Evolutionary conservation across 1,284 basidiomycete genomes (phyloP).

Genomic region (Ganoderma sinense): DNA sequence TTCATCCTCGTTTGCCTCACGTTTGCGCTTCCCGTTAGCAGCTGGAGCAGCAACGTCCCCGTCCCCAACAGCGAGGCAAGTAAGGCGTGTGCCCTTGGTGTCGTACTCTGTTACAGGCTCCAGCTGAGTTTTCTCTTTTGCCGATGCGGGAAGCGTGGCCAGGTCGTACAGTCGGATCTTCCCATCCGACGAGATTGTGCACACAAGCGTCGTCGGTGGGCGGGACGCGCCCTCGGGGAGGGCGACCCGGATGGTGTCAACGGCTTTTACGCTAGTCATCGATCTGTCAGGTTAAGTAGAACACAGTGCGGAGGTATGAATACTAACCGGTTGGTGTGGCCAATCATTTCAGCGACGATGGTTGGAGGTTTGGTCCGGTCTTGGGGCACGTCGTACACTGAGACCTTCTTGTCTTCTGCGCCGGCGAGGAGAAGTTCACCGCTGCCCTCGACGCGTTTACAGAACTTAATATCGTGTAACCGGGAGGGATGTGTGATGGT

Average conservation of each 20-base stretch:
- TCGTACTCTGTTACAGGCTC: constrained; percentile 75
- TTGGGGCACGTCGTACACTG: constrained; percentile 68
- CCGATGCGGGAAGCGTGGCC: constrained; percentile 44
- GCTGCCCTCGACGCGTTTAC: constrained; percentile 55
- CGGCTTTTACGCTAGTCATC: constrained; percentile 68
- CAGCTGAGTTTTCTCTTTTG: constrained; percentile 48
- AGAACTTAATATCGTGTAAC: constrained; percentile 83
- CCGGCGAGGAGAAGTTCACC: constrained; percentile 80
- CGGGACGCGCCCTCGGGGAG: constrained; percentile 48
- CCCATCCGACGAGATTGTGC: constrained; percentile 87
- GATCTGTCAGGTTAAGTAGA: neutral
- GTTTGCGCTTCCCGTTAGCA: constrained; percentile 47
- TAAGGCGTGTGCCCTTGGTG: constrained; percentile 85
- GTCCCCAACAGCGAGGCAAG: constrained; percentile 79
- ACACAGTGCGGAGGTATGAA: neutral
- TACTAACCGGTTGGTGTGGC: constrained; percentile 78
- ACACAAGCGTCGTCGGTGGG: constrained; percentile 66
- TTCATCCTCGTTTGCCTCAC: constrained; percentile 37
- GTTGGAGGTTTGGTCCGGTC: constrained; percentile 51
- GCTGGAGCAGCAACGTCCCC: constrained; percentile 46
- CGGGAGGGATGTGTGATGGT: constrained; percentile 79
- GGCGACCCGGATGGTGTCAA: constrained; percentile 67
- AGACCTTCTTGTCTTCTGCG: constrained; percentile 86
- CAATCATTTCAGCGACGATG: constrained; percentile 69
- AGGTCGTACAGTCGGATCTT: constrained; percentile 84